Evolutionary conservation across 2,329 filamentous ascomycete genomes (phyloP).

Genomic region (Amesomyces nigricolor): DNA sequence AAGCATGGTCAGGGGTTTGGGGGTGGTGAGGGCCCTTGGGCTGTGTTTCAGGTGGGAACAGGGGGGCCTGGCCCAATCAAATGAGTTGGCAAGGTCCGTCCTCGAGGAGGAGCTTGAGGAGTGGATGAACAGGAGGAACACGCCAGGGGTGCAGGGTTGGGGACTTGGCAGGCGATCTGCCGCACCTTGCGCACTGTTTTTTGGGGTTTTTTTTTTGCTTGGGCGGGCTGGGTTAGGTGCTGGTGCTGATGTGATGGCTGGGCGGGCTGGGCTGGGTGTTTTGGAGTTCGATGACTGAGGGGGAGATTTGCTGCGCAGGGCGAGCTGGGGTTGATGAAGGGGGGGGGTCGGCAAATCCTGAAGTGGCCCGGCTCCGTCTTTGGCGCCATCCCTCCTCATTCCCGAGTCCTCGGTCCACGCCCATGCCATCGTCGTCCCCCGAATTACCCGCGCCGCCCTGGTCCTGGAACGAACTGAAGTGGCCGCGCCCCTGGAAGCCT

Average conservation of each 20-base stretch:
- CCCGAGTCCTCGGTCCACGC: too few relatives aligned
- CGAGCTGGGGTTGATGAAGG: background rate
- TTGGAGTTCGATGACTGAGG: too few relatives aligned
- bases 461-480: background rate
- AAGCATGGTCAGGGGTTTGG: background rate
- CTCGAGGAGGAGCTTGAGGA: background rate
- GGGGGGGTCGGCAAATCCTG: background rate
- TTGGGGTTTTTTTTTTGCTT: background rate
- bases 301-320: too few relatives aligned
- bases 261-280: too few relatives aligned
- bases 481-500: background rate
- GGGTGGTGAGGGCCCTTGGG: slow-evolving; percentile 23
- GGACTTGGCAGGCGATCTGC: slow-evolving; percentile 9
- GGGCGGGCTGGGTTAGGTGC: background rate
- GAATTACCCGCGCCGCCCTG: too few relatives aligned
- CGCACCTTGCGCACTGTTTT: slow-evolving; percentile 11
- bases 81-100: background rate
- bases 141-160: background rate
- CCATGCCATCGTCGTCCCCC: too few relatives aligned
- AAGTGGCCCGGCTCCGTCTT: too few relatives aligned
- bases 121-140: background rate
- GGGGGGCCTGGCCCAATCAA: slow-evolving; percentile 17
- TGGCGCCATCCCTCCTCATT: too few relatives aligned
- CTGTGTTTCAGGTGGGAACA: slow-evolving; percentile 28
- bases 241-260: too few relatives aligned